Base-by-base conservation (phyloP, 176 grass and related monocot genomes). In the Triticum timopheevii region DNA sequence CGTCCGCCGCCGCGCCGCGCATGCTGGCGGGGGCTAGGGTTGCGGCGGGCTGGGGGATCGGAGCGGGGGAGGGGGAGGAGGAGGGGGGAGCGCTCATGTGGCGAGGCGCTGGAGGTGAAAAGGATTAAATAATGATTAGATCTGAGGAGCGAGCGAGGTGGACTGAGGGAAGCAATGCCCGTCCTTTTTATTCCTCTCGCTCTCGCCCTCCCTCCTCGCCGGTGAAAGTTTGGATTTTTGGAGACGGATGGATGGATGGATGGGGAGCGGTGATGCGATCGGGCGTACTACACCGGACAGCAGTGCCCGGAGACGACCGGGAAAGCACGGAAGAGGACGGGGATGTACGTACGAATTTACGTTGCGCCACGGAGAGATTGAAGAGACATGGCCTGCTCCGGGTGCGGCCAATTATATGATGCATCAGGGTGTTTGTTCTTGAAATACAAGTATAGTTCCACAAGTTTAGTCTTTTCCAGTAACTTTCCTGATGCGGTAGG, bases 81-180 rank as follows among this genome's bases (percentile, higher is more conserved):
- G 72, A 80, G 34, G 74, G 85, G 45, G 90, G 49, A 85, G 89
- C 80, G 88, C 82, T 92, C 88, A 92, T 90, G 93, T 86, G 90
- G 9, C 19, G 72, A 90, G 74, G 19, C 19, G 80, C 85, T 83
- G 82, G 73, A 80, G 82, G 12, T 76, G 83, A 95, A 94, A 92
- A 79, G 87, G 88, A 92, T 90, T 95, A 90, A 95, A 95, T 90
- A 95, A 92, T 92, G 85, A 95, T 92, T 95, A 88, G 93, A 95
- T 95, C 87, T 90, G 93, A 80, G 77, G 45, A 87, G 74, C 69
- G 50, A 76, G 66, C 33, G 19, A 77, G 77, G 64, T 40, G 76
- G 77, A 70, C 61, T 34, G 80, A n/a, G 79, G 66, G 20, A 84
- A 73, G 31, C 40, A 86, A 85, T 62, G 71, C 45, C 20, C 13